Evolutionary conservation across 768 basidiomycete genomes (phyloP), one percentile per base, ranked within the genome.

Genomic region (Agrocybe chaxingu): DNA sequence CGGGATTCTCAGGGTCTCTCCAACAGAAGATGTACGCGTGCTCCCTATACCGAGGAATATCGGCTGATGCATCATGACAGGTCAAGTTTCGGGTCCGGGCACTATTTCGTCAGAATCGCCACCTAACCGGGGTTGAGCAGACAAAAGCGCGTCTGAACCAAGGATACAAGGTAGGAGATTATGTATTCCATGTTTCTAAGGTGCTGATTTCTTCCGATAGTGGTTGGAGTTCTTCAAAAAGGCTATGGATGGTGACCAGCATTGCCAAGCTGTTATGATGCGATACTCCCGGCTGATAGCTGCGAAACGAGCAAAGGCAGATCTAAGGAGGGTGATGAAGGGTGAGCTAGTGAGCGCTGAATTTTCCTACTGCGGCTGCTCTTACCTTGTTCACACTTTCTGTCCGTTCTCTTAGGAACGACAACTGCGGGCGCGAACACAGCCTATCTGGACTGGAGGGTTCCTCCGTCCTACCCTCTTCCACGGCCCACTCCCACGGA

Each of bases 401-500:
- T 38, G 31, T 43, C 45, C 44, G 48, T 10, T 51, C n/a, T 11
- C 10, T 34, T 53, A 89, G 84, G 78, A 76, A 47, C 87, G 83
- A 73, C 75, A 76, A 50, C 58, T 72, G 7, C 70, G 71, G 18
- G 68, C 87, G 35, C 75, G 70, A 34, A 77, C 72, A 16, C 79
- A 83, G 3, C 84, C 88, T 9, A 83, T 86, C 32, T 66, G 92
- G 51, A 92, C 89, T 6, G 88, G 91, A 4, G 77, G 74, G 1
- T 79, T 80, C 62, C 62, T 92, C n/a, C 81, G 80, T 8, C 78
- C 91, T 0, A 75, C 85, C 0, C 45, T 79, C 7, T 80, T 68
- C 66, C 81, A 92, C 62, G 73, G 69, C 0, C 89, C 92, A 1
- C 76, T 97, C 10, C 92, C 92, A 0, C 81, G 89, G 0, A 70